Percentiles rank a stretch among this genome's conserved stretches.
These are phyloP conservation scores for Penicillium sp. DNA, from an alignment of 2,329 filamentous ascomycete genomes.

Conservation along the genomic window DNA sequence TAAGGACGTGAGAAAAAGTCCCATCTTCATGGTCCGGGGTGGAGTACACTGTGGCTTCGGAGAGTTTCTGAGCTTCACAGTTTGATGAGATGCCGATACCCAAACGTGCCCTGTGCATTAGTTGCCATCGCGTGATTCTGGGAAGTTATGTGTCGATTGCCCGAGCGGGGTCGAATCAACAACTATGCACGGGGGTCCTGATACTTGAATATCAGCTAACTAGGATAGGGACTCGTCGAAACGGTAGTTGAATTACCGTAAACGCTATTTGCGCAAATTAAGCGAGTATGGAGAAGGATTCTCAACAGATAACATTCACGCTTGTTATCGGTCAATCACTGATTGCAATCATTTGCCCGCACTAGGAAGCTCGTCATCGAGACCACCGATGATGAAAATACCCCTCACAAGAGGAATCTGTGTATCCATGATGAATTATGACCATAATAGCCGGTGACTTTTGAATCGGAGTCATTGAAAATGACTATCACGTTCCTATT, in stretches of 20 bases:
- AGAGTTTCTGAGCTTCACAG: neutral
- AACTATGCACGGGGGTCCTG: neutral
- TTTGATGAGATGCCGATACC: neutral
- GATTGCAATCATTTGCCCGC: neutral
- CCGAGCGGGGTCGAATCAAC: neutral
- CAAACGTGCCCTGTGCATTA: neutral
- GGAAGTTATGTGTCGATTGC: neutral
- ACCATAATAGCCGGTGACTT: neutral
- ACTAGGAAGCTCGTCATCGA: constrained; percentile 22
- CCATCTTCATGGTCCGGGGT: neutral
- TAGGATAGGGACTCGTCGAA: neutral
- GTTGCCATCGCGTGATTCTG: constrained; percentile 14
- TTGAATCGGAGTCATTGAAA: neutral
- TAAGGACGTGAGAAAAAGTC: neutral
- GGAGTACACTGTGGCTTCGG: neutral
- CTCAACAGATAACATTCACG: neutral
- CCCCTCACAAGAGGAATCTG: neutral
- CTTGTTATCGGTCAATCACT: neutral
- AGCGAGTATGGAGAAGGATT: constrained; percentile 8
- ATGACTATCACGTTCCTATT: neutral
- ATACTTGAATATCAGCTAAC: neutral
- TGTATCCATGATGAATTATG: neutral
- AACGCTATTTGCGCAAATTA: constrained; percentile 21
- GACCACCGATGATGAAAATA: constrained; percentile 11
- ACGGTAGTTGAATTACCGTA: constrained; percentile 10